Percentiles rank a stretch among this genome's conserved stretches.
These are phyloP conservation scores for Plenodomus tracheiphilus DNA, from an alignment of 2,329 filamentous ascomycete genomes.

Conservation along the genomic window DNA sequence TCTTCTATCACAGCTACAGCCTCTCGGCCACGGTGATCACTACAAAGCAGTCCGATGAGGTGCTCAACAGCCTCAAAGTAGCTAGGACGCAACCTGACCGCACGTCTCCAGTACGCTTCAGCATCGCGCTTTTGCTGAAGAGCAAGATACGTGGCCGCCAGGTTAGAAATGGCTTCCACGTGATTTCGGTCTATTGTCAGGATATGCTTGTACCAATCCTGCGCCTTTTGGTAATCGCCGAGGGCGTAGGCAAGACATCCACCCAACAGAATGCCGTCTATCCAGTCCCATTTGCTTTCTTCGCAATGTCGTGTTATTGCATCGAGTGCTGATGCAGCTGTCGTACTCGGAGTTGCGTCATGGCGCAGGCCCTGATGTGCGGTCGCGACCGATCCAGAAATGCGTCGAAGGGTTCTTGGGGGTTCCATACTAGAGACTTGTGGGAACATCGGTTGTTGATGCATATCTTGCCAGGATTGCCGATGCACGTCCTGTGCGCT, in stretches of 20 bases:
- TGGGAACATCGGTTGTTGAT: slow-evolving; percentile 25
- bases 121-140: slow-evolving; percentile 82
- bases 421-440: slow-evolving; percentile 30
- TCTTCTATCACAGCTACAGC: slow-evolving; percentile 86
- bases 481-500: slow-evolving; percentile 16
- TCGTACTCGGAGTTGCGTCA: slow-evolving; percentile 39
- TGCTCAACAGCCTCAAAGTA: slow-evolving; percentile 97
- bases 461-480: slow-evolving; percentile 33
- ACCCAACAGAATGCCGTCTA: slow-evolving; percentile 87
- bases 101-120: slow-evolving; percentile 80
- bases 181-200: slow-evolving; percentile 66
- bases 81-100: slow-evolving; percentile 79
- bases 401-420: slow-evolving; percentile 36
- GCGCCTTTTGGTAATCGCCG: slow-evolving; percentile 77
- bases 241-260: slow-evolving; percentile 92
- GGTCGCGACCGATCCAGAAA: slow-evolving; percentile 38
- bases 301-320: slow-evolving; percentile 42
- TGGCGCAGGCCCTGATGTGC: slow-evolving; percentile 31
- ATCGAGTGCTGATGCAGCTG: slow-evolving; percentile 42
- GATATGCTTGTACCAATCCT: slow-evolving; percentile 74
- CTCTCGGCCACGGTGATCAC: slow-evolving; percentile 76
- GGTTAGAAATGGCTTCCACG: slow-evolving; percentile 91
- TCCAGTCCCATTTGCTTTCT: slow-evolving; percentile 63
- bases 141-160: slow-evolving; percentile 85
- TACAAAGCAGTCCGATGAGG: slow-evolving; percentile 83